Evolutionary conservation across 257 asterid genomes (phyloP), one percentile per base, ranked within the genome.

Genomic region (Solanum pimpinellifolium): DNA sequence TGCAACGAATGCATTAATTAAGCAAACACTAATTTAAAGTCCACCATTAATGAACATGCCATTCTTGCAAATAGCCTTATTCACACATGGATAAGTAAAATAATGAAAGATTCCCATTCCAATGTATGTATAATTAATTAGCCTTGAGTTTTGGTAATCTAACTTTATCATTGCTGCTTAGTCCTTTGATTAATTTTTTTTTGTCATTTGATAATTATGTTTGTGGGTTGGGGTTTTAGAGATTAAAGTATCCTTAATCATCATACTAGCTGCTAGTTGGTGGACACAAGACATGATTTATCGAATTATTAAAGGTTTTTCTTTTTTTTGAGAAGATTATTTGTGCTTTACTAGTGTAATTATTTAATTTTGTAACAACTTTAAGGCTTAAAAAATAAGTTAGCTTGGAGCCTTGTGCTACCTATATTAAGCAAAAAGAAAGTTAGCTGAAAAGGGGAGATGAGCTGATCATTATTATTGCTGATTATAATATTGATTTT

Each of bases 391-490:
- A 86, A 89, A 89, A 9, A 15, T 90, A 85, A 83, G 89, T 88
- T 70, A 89, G 85, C 90, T 89, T 91, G 91, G 93, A 91, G 94
- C 91, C 93, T 88, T 89, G 95, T 90, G 94, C 89, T 78, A 65
- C 60, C 92, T 86, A 91, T 90, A 83, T 69, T 75, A 85, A 83
- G 35, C 88, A 44, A 86, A 70, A 25, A 33, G n/a, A 82, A 76
- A 90, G 15, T 47, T 75, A 11, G 78, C 80, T 89, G 87, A 84
- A 81, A 89, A 87, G 62, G 74, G 37, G 49, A 88, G 80, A 70
- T 7, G 72, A 62, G 75, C 49, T 85, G 37, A 87, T 74, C 49
- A 62, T 42, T 76, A 66, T 25, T 25, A 25, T 66, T 60, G 25
- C 47, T 37, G 4, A 33, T 3, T 65, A 11, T 25, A 52, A 59